Conservation (phyloP, 768 basidiomycete species). For the Leucosporidium creatinivorum region DNA sequence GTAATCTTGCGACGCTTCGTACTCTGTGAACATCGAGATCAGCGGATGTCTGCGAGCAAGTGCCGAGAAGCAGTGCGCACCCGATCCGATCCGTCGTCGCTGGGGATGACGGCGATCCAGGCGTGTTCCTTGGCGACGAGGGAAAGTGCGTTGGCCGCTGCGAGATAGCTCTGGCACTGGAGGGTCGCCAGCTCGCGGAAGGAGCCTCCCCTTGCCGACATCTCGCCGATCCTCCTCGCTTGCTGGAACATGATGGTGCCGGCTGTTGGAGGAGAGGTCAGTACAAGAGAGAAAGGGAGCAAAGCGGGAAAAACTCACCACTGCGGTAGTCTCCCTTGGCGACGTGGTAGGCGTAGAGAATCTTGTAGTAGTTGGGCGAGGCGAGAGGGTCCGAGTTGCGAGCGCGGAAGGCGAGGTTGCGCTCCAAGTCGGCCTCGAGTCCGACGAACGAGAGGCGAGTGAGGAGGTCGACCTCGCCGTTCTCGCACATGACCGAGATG, state of each 20-base stretch:
- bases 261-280: constrained; percentile 49
- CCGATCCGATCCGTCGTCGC: constrained; percentile 11
- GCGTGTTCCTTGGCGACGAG: constrained; percentile 71
- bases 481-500: constrained; percentile 87
- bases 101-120: constrained; percentile 55
- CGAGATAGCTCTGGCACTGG: constrained; percentile 63
- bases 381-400: constrained; percentile 84
- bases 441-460: constrained; percentile 78
- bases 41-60: not conserved
- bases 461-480: constrained; percentile 67
- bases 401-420: constrained; percentile 80
- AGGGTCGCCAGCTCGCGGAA: constrained; percentile 54
- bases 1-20: constrained; percentile 66
- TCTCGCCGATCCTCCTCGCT: constrained; percentile 62
- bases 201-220: constrained; percentile 43
- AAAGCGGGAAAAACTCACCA: constrained; percentile 53
- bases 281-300: not conserved
- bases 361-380: constrained; percentile 75
- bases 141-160: constrained; percentile 81
- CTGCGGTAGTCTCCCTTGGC: constrained; percentile 80
- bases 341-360: constrained; percentile 91
- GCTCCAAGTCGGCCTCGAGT: constrained; percentile 77
- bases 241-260: constrained; percentile 89
- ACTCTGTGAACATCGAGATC: constrained; percentile 44
- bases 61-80: not conserved